These are phyloP conservation scores for Apium graveolens DNA, from an alignment of 129 eudicot genomes.

Conservation along the genomic window DNA sequence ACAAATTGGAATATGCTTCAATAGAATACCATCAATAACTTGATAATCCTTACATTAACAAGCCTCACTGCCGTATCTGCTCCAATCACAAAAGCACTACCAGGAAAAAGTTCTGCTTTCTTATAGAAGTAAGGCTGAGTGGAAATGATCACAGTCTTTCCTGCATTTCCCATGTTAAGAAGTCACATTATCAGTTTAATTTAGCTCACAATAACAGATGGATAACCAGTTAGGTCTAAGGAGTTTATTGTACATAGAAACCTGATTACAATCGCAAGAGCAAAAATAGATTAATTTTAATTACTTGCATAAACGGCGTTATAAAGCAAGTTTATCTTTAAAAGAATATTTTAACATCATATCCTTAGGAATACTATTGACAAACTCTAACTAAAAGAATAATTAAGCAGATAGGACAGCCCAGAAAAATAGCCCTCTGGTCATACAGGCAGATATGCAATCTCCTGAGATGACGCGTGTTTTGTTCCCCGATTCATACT, in stretches of 20 bases:
- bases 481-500: too few relatives aligned
- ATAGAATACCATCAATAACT: background rate
- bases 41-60: constrained; percentile 48
- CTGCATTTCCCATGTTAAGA: constrained; percentile 34
- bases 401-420: background rate
- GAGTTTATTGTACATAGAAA: background rate
- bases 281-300: background rate
- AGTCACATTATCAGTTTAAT: constrained; percentile 1
- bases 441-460: background rate
- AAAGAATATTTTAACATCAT: background rate
- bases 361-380: background rate
- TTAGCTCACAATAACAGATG: background rate
- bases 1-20: background rate
- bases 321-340: background rate
- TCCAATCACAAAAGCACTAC: constrained; percentile 97
- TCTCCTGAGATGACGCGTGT: too few relatives aligned
- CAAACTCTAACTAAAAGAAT: background rate
- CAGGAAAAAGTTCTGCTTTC: constrained; percentile 95
- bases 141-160: constrained; percentile 75
- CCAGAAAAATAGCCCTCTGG: background rate
- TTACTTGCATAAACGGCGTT: background rate
- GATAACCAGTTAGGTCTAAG: background rate
- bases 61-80: constrained; percentile 92
- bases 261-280: background rate
- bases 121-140: constrained; percentile 92